phyloP scores from a whole-genome alignment of 345 rosid species.

The Euphorbia peplus region DNA sequence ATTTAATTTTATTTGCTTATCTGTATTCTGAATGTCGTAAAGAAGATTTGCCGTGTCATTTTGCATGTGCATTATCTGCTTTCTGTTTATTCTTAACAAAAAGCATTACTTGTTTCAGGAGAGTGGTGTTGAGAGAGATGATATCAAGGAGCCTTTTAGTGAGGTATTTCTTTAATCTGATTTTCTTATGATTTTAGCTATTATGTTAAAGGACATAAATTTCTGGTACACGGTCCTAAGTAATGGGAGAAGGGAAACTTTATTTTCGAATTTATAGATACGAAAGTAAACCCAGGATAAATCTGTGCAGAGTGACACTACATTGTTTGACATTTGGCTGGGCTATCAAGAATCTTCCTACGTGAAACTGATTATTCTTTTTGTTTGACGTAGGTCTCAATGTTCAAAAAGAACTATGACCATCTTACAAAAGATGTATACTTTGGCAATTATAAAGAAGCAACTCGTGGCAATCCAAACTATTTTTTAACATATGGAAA shows the following conservation, averaged over 20 bases:
- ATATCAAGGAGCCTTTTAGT: slow-evolving; percentile 81
- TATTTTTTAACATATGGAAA: slow-evolving; percentile 93
- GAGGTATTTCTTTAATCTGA: slow-evolving; percentile 49
- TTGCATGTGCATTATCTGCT: background rate
- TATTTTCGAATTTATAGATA: background rate
- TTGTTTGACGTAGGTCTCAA: slow-evolving; percentile 57
- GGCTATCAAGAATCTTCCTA: background rate
- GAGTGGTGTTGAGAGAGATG: slow-evolving; percentile 85
- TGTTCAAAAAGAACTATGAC: slow-evolving; percentile 93
- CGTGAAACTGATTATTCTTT: background rate
- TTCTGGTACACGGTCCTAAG: background rate
- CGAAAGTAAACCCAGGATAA: background rate
- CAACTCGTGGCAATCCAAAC: slow-evolving; percentile 88
- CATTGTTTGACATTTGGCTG: background rate
- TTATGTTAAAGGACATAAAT: background rate
- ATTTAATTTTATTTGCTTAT: background rate
- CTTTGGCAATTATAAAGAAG: slow-evolving; percentile 80
- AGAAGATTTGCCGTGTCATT: slow-evolving; percentile 4
- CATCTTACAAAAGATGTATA: slow-evolving; percentile 85
- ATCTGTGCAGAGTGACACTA: background rate
- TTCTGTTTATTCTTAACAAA: slow-evolving; percentile 18
- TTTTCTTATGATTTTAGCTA: background rate
- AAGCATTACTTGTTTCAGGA: slow-evolving; percentile 54
- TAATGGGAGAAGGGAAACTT: background rate
- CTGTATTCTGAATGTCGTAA: background rate